Evolutionary conservation across 2,329 filamentous ascomycete species (phyloP).

Genomic region (Septoria petroselini): DNA sequence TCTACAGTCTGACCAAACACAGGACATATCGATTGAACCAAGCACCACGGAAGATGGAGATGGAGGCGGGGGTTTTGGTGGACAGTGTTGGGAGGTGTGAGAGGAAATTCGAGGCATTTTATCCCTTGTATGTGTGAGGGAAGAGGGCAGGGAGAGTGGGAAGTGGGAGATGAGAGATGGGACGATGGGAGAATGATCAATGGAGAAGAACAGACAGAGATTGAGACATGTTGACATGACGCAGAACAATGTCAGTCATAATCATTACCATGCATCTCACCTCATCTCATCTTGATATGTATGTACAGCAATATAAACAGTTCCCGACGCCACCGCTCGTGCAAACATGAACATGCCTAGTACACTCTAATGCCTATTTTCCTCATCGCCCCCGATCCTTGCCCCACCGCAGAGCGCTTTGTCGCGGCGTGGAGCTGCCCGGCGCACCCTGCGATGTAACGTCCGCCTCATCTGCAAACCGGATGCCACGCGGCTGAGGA

Average conservation of each 20-base stretch:
- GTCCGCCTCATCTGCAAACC: conserved; percentile 30
- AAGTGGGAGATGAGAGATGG: too few species aligned
- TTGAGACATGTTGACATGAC: too few species aligned
- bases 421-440: conserved; percentile 19
- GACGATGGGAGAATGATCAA: too few species aligned
- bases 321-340: neutral
- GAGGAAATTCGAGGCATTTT: conserved; percentile 4
- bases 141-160: too few species aligned
- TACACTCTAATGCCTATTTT: neutral
- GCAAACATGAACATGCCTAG: neutral
- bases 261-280: neutral
- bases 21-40: too few species aligned
- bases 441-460: conserved; percentile 6
- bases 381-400: conserved; percentile 28
- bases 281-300: too few species aligned
- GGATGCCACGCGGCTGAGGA: conserved; percentile 24
- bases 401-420: conserved; percentile 34
- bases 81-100: conserved; percentile 3
- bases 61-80: too few species aligned
- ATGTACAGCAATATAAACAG: neutral
- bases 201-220: too few species aligned
- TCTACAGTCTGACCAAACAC: too few species aligned
- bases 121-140: too few species aligned
- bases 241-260: neutral
- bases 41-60: neutral